Evolutionary conservation across 1,284 basidiomycete genomes (phyloP).

Genomic region (Wolfiporia cocos): DNA sequence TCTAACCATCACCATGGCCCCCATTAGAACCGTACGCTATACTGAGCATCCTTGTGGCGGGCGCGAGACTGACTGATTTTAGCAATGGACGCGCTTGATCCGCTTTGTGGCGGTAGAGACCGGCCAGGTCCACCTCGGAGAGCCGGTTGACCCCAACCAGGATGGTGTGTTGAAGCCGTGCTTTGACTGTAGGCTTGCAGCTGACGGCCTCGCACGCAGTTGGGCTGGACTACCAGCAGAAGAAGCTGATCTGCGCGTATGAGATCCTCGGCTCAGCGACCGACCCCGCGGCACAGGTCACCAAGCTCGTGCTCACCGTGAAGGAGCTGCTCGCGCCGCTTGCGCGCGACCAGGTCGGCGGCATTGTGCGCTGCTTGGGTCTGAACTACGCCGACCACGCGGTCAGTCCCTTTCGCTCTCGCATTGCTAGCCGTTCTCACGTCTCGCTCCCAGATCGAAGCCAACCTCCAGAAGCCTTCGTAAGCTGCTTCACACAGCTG

Average conservation of each 20-base stretch:
- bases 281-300: conserved; percentile 56
- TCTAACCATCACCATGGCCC: conserved; percentile 37
- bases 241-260: conserved; percentile 52
- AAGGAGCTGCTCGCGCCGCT: conserved; percentile 68
- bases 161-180: conserved; percentile 43
- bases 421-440: too few relatives aligned
- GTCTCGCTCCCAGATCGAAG: conserved; percentile 44
- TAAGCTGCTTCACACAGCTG: conserved; percentile 28
- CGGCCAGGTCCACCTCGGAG: conserved; percentile 65
- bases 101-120: conserved; percentile 82
- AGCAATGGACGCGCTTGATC: conserved; percentile 79
- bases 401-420: conserved; percentile 46
- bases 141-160: conserved; percentile 61
- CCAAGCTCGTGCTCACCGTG: conserved; percentile 59
- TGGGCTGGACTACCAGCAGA: conserved; percentile 55
- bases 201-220: conserved; percentile 37
- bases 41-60: neutral
- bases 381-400: conserved; percentile 80
- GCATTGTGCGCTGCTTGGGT: conserved; percentile 70
- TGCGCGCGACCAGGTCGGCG: conserved; percentile 51
- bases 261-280: conserved; percentile 66
- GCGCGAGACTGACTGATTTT: conserved; percentile 5
- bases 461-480: conserved; percentile 57
- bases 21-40: conserved; percentile 45
- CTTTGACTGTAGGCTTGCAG: neutral